Base-by-base conservation (phyloP, 768 basidiomycete genomes). In the Imleria badia region DNA sequence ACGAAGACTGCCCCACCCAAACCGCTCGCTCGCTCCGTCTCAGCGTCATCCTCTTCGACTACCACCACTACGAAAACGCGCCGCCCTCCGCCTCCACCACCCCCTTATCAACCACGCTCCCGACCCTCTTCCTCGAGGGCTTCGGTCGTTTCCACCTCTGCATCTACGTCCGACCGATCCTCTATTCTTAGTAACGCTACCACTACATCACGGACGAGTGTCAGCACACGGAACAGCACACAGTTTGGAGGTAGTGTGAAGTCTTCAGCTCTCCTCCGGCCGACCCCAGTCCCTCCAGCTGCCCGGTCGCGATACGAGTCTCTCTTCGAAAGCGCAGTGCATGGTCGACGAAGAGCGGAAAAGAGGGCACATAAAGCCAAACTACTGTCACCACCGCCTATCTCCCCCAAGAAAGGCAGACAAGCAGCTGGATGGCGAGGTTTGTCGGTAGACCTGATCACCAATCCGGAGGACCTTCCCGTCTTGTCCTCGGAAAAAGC, bases 341-440 rank as follows among this genome's bases (percentile, higher is more conserved):
- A 78, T 13, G 81, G 81, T 54, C 73, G 72, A 51, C 77, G 79
- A 26, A 74, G 69, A 50, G 77, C 74, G 5, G 65, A 65, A 45
- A 63, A 58, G 45, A 70, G 71, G 45, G 59, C 61, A 42, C 72
- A 63, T 34, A 64, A 66, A 33, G 44, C 12, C 26, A 60, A 59
- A 34, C 59, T 66, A 22, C 69, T 72, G 10, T 75, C 70, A 19
- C 69, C 73, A 2, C 60, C 73, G 5, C 72, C 72, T 52, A 73
- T 76, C 15, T 54, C 73, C 44, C 62, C 75, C 15, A 76, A 78
- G 56, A 77, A 80, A 41, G 65, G 64, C 38, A 68, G 84, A 52
- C 80, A 83, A 52, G 84, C 86, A 1, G 82, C 81, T 4, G 89
- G 89, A 3, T 92, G 89, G 89, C 75, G 87, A 41, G 87, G 83